Evolutionary conservation across 2,329 filamentous ascomycete species (phyloP), one percentile per base, ranked within the genome.

Genomic region (Diaporthe vexans): DNA sequence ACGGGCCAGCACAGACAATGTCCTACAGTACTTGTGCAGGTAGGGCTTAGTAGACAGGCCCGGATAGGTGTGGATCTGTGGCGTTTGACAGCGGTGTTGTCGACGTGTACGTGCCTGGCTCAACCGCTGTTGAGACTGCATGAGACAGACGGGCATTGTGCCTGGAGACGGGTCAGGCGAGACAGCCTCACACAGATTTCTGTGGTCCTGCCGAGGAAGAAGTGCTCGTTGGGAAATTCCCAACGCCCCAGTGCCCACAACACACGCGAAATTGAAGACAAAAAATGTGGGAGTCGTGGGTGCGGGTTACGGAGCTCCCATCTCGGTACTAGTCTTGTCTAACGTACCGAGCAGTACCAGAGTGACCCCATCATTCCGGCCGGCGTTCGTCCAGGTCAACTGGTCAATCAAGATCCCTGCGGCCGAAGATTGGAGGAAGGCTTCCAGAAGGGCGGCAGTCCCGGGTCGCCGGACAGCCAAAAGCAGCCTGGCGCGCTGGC

Each of bases 381-480:
- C 48, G 33, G 33, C 8, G 61, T 26, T 52, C 29, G 33, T 37
- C 29, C 21, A 37, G 33, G 29, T 54, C 63, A 54, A 54, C 21
- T 26, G 33, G 29, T 54, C 63, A 54, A 54, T 68, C 63, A 54
- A 68, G 63, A 68, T 54, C 40, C 63, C 48, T 46, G 63, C 63
- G 21, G 10, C 6, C 40, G 11, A 54, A 54, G 40, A 35, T 59
- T 48, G 52, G 46, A 26, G 19, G 69, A 71, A 59, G 43, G 29
- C 52, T 71, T 71, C 69, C 46, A 71, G 69, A 71, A 71, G 69
- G 69, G 69, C 57, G 69, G 69, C 57, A 54, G 33, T 33, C 69
- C 69, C 69, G 69, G 69, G 33, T 54, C n/a, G 46, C 21, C 57
- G 24, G 37, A 24, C 29, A 43, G n/a, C 29, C 46, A 54, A 68